These are phyloP conservation scores for Geotrichum australiense DNA, from an alignment of 1,139 yeast species.

Conservation along the genomic window DNA sequence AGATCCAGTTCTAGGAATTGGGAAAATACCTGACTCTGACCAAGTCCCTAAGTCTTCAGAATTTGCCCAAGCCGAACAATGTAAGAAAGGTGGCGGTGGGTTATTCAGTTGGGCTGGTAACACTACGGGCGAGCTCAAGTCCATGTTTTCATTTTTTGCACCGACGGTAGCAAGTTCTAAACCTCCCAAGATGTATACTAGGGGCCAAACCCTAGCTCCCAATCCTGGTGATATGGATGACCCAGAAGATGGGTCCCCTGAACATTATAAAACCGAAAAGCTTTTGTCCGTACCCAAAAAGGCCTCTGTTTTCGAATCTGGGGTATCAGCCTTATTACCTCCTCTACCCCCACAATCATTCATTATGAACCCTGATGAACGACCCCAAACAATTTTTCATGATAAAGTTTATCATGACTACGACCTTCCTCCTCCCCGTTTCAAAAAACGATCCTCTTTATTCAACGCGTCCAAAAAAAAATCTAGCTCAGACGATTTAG, in stretches of 20 bases:
- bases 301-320: conserved; percentile 76
- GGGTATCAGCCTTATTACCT: conserved; percentile 73
- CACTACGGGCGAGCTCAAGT: conserved; percentile 7
- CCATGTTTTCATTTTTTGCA: conserved; percentile 28
- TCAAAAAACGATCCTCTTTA: conserved; percentile 25
- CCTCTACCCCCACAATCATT: conserved; percentile 71
- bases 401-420: conserved; percentile 65
- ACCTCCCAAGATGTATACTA: conserved; percentile 30
- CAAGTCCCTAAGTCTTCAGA: too few species aligned
- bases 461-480: conserved; percentile 2
- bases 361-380: conserved; percentile 54
- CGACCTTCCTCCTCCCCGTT: conserved; percentile 51
- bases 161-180: conserved; percentile 31
- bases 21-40: conserved; percentile 37
- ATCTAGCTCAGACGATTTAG: conserved; percentile 28
- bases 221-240: conserved; percentile 20
- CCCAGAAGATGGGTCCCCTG: conserved; percentile 19
- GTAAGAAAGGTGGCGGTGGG: too few species aligned
- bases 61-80: too few species aligned
- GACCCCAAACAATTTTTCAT: conserved; percentile 61
- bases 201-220: conserved; percentile 30
- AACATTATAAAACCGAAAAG: background rate
- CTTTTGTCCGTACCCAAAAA: conserved; percentile 45
- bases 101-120: conserved; percentile 1
- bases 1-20: too few species aligned